Conservation (phyloP, 2,329 filamentous ascomycete species). For the Microdochium bolleyi region DNA sequence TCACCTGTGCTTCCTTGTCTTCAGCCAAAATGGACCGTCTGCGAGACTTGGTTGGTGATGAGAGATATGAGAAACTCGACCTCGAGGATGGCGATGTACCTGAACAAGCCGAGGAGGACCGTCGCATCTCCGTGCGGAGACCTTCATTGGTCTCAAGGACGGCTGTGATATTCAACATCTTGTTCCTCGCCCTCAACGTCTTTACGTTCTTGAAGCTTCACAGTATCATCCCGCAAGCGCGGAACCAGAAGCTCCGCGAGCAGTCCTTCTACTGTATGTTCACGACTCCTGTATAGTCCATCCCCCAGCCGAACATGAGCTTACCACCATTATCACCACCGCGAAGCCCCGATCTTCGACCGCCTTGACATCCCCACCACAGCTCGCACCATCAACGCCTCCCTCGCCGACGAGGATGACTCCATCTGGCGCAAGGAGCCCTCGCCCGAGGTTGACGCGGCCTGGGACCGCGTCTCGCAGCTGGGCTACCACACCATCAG, state of each 20-base stretch:
- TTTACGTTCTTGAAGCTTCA: not conserved
- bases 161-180: not conserved
- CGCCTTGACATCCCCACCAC: not conserved
- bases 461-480: conserved; percentile 9
- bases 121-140: not conserved
- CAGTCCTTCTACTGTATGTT: not conserved
- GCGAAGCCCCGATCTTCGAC: not conserved
- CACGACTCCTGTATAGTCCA: not conserved
- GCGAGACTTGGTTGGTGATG: not conserved
- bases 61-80: not conserved
- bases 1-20: too few species aligned
- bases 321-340: not conserved
- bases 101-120: not conserved
- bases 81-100: not conserved
- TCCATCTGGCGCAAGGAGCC: conserved; percentile 7
- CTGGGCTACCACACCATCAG: conserved; percentile 11
- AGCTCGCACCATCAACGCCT: not conserved
- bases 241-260: not conserved
- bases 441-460: conserved; percentile 10
- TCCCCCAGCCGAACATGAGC: not conserved
- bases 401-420: not conserved
- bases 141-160: not conserved
- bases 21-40: not conserved
- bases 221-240: not conserved
- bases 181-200: not conserved